phyloP scores from a whole-genome alignment of 2,329 filamentous ascomycete species.

The Calycina marina region DNA sequence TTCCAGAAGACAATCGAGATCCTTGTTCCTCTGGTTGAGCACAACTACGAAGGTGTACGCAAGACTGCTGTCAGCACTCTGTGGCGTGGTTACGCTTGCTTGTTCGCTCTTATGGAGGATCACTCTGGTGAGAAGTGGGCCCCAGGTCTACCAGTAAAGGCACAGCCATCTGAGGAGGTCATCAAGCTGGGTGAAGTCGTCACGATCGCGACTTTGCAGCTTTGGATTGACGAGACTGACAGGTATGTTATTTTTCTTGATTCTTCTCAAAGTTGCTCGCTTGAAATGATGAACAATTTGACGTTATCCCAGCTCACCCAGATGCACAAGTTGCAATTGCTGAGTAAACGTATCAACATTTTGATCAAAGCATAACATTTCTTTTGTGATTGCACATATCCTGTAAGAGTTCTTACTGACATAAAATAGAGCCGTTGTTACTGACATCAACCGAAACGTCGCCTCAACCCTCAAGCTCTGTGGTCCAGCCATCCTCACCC shows the following conservation, averaged over 20 bases:
- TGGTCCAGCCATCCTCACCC: constrained; percentile 70
- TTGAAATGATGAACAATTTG: constrained; percentile 68
- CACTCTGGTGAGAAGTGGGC: constrained; percentile 71
- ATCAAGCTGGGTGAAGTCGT: constrained; percentile 77
- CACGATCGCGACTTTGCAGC: constrained; percentile 65
- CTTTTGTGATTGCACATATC: constrained; percentile 8
- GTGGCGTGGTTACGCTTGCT: constrained; percentile 83
- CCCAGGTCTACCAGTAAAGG: constrained; percentile 70
- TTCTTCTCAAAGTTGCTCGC: constrained; percentile 9
- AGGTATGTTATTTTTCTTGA: constrained; percentile 50
- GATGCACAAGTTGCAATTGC: constrained; percentile 76
- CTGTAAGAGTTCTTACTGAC: constrained; percentile 28
- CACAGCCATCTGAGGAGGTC: constrained; percentile 64
- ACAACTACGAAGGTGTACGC: constrained; percentile 84
- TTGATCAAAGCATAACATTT: constrained; percentile 24
- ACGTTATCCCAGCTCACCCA: constrained; percentile 99
- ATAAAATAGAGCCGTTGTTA: constrained; percentile 66
- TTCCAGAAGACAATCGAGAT: constrained; percentile 79
- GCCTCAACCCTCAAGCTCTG: constrained; percentile 82
- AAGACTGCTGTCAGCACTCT: constrained; percentile 84
- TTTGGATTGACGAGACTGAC: constrained; percentile 85
- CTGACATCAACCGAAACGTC: constrained; percentile 89
- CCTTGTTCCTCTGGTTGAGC: constrained; percentile 68
- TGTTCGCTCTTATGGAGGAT: constrained; percentile 79
- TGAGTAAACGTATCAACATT: constrained; percentile 62